Base-by-base conservation (phyloP, 345 rosid species). In the Xanthoceras sorbifolium region DNA sequence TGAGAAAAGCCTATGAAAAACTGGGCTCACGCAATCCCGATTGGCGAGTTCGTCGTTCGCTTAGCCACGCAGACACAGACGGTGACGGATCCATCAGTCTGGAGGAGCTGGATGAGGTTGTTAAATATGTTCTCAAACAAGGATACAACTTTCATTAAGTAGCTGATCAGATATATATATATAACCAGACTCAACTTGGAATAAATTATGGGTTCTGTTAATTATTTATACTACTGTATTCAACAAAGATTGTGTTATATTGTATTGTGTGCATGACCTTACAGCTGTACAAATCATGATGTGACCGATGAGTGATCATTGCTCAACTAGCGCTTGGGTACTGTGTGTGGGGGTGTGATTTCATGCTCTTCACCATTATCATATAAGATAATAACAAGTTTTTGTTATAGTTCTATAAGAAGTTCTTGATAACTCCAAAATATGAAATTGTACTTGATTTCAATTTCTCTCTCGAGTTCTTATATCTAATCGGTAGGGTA, bases 1-100 rank as follows among this genome's bases (percentile, higher is more conserved):
- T 80, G 28, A 64, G 31, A 64, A 62, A 40, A 9, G 84, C 69
- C 9, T 83, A 77, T 36, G 64, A 42, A 11, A 15, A 64, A 26
- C 77, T 83, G 2, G 81, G 81, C 14, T 70, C 83, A 4, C 81
- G 74, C n/a, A 15, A 69, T 26, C 82, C 83, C 3, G 62, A 57
- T 1, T 77, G 75, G 75, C 72, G 84, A 72, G 81, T 70, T 50
- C 22, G 22, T 32, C 86, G 83, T 31, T 71, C 79, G 1, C 67
- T 77, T 8, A 32, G 15, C 68, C 74, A 48, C 44, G 83, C 83
- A 15, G 86, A 83, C 44, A 1, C 9, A 0, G 62, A 83, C 18
- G 79, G 76, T 4, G 86, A 83, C 6, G 84, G 84, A 18, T 22
- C 6, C 29, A 75, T 83, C 52, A 31, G 75, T 14, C 0, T 34